phyloP scores from a whole-genome alignment of 345 rosid species.

The Draba incana region DNA sequence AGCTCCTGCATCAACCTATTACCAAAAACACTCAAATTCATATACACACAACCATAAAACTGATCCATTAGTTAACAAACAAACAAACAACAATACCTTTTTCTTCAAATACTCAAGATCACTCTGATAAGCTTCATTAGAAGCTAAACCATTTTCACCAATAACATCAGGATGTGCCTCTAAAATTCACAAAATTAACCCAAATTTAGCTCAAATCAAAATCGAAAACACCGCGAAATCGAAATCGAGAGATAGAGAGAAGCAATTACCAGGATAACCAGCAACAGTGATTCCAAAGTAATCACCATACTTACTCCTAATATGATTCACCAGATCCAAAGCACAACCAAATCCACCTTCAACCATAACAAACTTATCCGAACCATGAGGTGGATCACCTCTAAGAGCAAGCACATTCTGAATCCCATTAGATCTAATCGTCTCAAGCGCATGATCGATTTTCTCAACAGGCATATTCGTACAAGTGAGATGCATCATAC shows the following conservation, averaged over 20 bases:
- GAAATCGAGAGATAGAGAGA: neutral
- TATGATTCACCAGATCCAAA: slow-evolving; percentile 89
- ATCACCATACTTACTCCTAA: slow-evolving; percentile 69
- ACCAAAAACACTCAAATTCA: slow-evolving; percentile 13
- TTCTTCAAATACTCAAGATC: slow-evolving; percentile 90
- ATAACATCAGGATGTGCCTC: slow-evolving; percentile 97
- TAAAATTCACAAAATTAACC: slow-evolving; percentile 24
- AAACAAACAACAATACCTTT: slow-evolving; percentile 50
- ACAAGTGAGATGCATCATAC: slow-evolving; percentile 99
- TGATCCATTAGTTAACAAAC: too few relatives aligned
- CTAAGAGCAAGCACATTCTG: slow-evolving; percentile 98
- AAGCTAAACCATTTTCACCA: slow-evolving; percentile 66
- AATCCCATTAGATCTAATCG: slow-evolving; percentile 89
- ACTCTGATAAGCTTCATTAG: slow-evolving; percentile 67
- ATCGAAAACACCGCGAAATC: neutral
- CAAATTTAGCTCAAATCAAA: slow-evolving; percentile 18
- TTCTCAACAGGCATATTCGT: slow-evolving; percentile 96
- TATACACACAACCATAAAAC: slow-evolving; percentile 9
- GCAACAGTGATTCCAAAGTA: slow-evolving; percentile 98
- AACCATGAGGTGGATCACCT: slow-evolving; percentile 98
- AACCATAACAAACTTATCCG: slow-evolving; percentile 93
- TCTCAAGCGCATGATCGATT: slow-evolving; percentile 85
- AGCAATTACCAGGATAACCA: slow-evolving; percentile 82
- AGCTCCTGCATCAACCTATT: slow-evolving; percentile 94
- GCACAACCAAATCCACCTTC: slow-evolving; percentile 96